phyloP scores from a whole-genome alignment of 495 filamentous ascomycete genomes.

The Hypoxylon crocopeplum region DNA sequence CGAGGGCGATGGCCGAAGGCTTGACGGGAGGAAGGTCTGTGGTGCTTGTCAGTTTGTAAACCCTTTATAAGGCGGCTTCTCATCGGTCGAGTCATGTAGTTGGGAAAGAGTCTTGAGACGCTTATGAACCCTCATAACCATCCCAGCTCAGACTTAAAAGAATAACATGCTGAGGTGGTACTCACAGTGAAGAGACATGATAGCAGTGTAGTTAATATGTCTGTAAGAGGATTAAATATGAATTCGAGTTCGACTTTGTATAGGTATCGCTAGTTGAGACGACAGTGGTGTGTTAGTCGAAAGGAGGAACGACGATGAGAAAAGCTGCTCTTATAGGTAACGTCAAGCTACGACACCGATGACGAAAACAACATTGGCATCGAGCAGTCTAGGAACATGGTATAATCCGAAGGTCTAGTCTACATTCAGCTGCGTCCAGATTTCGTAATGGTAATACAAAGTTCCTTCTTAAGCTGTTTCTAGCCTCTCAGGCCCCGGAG shows the following conservation, averaged over 20 bases:
- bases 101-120: background rate
- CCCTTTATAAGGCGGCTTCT: background rate
- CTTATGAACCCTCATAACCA: background rate
- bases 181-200: slow-evolving; percentile 67
- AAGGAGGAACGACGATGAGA: slow-evolving; percentile 14
- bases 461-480: slow-evolving; percentile 1
- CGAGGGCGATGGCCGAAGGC: slow-evolving; percentile 95
- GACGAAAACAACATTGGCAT: slow-evolving; percentile 30
- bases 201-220: slow-evolving; percentile 42
- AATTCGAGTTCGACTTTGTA: background rate
- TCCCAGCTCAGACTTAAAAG: background rate
- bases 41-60: slow-evolving; percentile 28
- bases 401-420: slow-evolving; percentile 17
- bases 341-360: slow-evolving; percentile 29
- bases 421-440: slow-evolving; percentile 5
- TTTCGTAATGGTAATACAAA: slow-evolving; percentile 9
- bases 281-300: slow-evolving; percentile 1
- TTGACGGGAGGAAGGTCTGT: slow-evolving; percentile 94
- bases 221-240: background rate
- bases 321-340: slow-evolving; percentile 35
- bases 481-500: slow-evolving; percentile 7
- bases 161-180: slow-evolving; percentile 13
- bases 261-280: slow-evolving; percentile 9
- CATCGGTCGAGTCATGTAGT: background rate
- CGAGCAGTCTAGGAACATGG: slow-evolving; percentile 16